Evolutionary conservation across 768 basidiomycete species (phyloP).

Genomic region (Mycena kentingensis): DNA sequence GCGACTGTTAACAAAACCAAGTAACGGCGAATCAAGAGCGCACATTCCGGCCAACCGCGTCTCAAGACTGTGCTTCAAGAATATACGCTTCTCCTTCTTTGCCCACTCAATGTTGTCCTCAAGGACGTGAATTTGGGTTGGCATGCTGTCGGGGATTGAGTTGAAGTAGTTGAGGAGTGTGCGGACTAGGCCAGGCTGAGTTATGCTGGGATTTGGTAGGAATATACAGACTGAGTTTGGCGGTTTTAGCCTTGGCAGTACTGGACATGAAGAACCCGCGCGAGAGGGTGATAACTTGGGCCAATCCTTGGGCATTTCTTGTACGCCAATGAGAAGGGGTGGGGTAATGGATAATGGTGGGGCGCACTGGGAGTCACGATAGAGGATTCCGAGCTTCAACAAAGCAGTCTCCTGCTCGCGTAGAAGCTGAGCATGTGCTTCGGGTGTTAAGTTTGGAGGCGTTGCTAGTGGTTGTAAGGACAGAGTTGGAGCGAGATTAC

Average conservation of each 20-base stretch:
- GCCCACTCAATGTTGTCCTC: conserved; percentile 94
- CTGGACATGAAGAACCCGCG: conserved; percentile 86
- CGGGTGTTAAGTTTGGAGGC: conserved; percentile 28
- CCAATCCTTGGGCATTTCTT: conserved; percentile 84
- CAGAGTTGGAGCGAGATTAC: conserved; percentile 3
- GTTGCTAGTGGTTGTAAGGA: conserved; percentile 26
- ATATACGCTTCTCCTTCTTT: conserved; percentile 87
- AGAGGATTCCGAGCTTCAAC: conserved; percentile 82
- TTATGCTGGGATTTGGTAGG: not conserved
- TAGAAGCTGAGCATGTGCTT: conserved; percentile 58
- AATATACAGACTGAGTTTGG: conserved; percentile 77
- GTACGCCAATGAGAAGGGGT: conserved; percentile 2
- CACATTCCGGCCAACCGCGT: conserved; percentile 80
- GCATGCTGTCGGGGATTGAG: conserved; percentile 70
- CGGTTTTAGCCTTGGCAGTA: conserved; percentile 97
- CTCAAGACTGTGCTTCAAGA: conserved; percentile 92
- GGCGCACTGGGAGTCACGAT: conserved; percentile 80
- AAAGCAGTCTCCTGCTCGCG: conserved; percentile 85
- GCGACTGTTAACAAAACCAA: conserved; percentile 15
- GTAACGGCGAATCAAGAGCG: conserved; percentile 12
- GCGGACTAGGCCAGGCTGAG: conserved; percentile 58
- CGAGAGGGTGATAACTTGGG: conserved; percentile 82
- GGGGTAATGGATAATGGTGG: not conserved
- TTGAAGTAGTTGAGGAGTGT: conserved; percentile 91
- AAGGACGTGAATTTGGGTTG: conserved; percentile 82